Base-by-base conservation (phyloP, 2,329 filamentous ascomycete species). In the Trichothecium sympodiale region DNA sequence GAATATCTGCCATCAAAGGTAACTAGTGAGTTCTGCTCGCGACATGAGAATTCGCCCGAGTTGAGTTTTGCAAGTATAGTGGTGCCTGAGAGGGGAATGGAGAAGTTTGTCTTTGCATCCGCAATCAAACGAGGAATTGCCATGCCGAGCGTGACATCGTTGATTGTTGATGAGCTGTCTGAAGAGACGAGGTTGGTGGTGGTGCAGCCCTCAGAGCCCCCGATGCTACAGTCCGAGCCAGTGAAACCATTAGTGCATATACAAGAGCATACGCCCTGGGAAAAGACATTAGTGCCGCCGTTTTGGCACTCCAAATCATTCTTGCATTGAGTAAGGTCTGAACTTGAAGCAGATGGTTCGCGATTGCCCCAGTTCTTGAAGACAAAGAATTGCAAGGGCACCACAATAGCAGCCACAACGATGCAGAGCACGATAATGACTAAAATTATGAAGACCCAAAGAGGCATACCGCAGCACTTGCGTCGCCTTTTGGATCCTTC, bases 221-320 rank as follows among this genome's bases (percentile, higher is more conserved):
- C 53, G 17, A 57, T 54, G 5, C 63, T 65, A 49, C 73, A 77
- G 40, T 69, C 63, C 16, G 60, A 57, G 12, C 71, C 70, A 0
- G 83, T 88, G 54, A 89, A 96, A 2, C 88, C 86, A 48, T 91
- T 87, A 16, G 80, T 77, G 57, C 89, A 98, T 30, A 95, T 76
- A 54, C 89, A 98, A 10, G 80, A 80, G 59, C 89, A 96, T 15
- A 71, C 63, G 4, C 74, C 71, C 38, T 74, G 65, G 13, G 71
- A 74, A 15, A 86, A 58, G 13, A 89, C 72, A 37, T 79, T 87
- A 14, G 79, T 77, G 18, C 89, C 89, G 8, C 85, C 86, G 44
- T 96, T 94, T 35, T 72, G 61, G 51, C 89, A 95, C 0, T 65
- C 68, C 12, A 81, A 60, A 20, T 69, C 68, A 28, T 64, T 59